phyloP scores from a whole-genome alignment of 2,329 filamentous ascomycete genomes.

The Colletotrichum phormii region DNA sequence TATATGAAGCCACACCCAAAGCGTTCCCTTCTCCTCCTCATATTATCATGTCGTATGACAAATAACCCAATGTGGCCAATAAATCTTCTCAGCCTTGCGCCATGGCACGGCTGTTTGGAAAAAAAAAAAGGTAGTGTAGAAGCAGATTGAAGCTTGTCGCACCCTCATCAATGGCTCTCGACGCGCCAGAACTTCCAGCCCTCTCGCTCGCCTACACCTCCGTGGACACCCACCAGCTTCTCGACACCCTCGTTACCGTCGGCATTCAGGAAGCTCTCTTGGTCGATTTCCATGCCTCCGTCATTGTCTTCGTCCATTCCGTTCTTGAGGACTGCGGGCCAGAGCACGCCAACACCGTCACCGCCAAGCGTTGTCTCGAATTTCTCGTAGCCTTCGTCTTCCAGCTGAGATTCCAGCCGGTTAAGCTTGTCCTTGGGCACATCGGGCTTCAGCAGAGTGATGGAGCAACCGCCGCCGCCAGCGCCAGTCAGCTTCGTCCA shows the following conservation, averaged over 20 bases:
- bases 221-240: conserved; percentile 83
- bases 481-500: conserved; percentile 99
- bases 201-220: conserved; percentile 74
- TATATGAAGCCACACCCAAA: conserved; percentile 9
- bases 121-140: background rate
- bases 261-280: conserved; percentile 85
- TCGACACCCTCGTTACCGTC: conserved; percentile 87
- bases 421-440: conserved; percentile 66
- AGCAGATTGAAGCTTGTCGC: conserved; percentile 10
- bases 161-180: conserved; percentile 52
- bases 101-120: background rate
- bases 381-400: conserved; percentile 80
- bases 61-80: background rate
- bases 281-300: conserved; percentile 91
- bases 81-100: conserved; percentile 12
- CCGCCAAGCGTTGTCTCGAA: conserved; percentile 93
- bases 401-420: conserved; percentile 73
- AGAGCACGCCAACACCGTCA: conserved; percentile 93
- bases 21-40: conserved; percentile 12
- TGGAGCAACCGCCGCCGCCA: conserved; percentile 94
- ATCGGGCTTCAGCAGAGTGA: conserved; percentile 84
- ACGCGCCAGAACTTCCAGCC: conserved; percentile 91
- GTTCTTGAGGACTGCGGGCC: conserved; percentile 91
- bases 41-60: conserved; percentile 30
- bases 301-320: conserved; percentile 81